Evolutionary conservation across 495 filamentous ascomycete species (phyloP).

Genomic region (Geopyxis carbonaria): DNA sequence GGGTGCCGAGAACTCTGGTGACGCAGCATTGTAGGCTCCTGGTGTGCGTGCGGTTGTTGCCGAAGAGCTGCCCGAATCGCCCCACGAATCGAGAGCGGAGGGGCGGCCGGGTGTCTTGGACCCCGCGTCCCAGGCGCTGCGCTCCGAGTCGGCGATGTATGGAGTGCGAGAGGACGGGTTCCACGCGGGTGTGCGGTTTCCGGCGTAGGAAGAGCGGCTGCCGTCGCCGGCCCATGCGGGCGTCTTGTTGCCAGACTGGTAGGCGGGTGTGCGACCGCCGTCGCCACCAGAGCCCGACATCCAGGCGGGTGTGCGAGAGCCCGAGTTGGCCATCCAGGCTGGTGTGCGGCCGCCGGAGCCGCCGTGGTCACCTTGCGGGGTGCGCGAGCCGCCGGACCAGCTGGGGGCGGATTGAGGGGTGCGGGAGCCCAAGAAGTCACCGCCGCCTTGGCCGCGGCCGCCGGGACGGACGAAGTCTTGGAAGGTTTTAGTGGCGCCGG

Average conservation of each 20-base stretch:
- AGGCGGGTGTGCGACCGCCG: constrained; percentile 53
- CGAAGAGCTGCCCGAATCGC: constrained; percentile 19
- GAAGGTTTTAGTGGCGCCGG: constrained; percentile 56
- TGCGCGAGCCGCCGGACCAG: constrained; percentile 36
- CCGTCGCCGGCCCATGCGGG: constrained; percentile 72
- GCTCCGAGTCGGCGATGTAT: constrained; percentile 47
- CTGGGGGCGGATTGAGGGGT: constrained; percentile 34
- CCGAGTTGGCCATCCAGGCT: constrained; percentile 20
- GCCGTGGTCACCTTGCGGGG: constrained; percentile 19
- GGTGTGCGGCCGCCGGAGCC: constrained; percentile 25
- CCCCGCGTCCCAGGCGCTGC: constrained; percentile 54
- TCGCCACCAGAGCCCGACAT: constrained; percentile 31
- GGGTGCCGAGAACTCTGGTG: constrained; percentile 20
- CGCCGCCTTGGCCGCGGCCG: constrained; percentile 34
- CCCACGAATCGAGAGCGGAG: constrained; percentile 30
- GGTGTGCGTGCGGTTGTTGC: constrained; percentile 30
- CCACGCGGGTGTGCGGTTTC: constrained; percentile 45
- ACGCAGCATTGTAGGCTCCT: constrained; percentile 35
- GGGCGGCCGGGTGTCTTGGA: constrained; percentile 48
- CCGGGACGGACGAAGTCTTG: constrained; percentile 41
- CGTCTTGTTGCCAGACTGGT: constrained; percentile 45
- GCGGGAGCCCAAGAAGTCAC: constrained; percentile 29
- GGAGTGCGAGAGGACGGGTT: constrained; percentile 53
- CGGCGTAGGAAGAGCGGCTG: constrained; percentile 55
- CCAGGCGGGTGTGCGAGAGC: constrained; percentile 41